phyloP scores from a whole-genome alignment of 306 rosid species.

The Castanopsis chinensis region DNA sequence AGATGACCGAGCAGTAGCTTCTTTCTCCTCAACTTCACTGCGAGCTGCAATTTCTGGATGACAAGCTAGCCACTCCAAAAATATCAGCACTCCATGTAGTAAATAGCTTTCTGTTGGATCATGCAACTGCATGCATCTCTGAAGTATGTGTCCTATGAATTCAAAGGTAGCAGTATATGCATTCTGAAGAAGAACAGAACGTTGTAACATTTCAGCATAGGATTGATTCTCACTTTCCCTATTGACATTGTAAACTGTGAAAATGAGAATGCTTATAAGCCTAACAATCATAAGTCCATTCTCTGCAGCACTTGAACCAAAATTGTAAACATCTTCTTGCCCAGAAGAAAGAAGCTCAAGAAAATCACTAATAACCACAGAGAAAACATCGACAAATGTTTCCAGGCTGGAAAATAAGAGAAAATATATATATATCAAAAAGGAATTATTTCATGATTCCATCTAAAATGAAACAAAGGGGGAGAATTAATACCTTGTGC shows the following conservation, averaged over 20 bases:
- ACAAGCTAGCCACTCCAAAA: slow-evolving; percentile 92
- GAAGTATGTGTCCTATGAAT: slow-evolving; percentile 65
- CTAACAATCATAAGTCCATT: slow-evolving; percentile 67
- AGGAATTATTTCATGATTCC: not conserved
- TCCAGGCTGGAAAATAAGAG: slow-evolving; percentile 57
- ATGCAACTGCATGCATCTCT: slow-evolving; percentile 58
- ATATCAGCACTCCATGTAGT: slow-evolving; percentile 77
- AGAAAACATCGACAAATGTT: slow-evolving; percentile 77
- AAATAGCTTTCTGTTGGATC: slow-evolving; percentile 74
- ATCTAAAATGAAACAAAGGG: slow-evolving; percentile 6
- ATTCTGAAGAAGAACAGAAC: slow-evolving; percentile 78
- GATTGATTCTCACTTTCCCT: slow-evolving; percentile 85
- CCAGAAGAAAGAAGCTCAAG: slow-evolving; percentile 62
- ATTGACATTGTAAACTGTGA: slow-evolving; percentile 68
- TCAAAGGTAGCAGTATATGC: slow-evolving; percentile 76
- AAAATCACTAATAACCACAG: slow-evolving; percentile 53
- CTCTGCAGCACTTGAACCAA: slow-evolving; percentile 63
- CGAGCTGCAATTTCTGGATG: slow-evolving; percentile 62
- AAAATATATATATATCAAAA: not conserved
- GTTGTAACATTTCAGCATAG: slow-evolving; percentile 84
- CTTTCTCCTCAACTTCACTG: slow-evolving; percentile 61
- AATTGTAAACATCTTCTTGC: slow-evolving; percentile 58
- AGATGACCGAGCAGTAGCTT: slow-evolving; percentile 58
- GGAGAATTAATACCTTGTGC: slow-evolving; percentile 59
- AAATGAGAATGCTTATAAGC: slow-evolving; percentile 65